These are phyloP conservation scores for Cylindrodendrum hubeiense DNA, from an alignment of 2,329 filamentous ascomycete genomes.

Conservation along the genomic window DNA sequence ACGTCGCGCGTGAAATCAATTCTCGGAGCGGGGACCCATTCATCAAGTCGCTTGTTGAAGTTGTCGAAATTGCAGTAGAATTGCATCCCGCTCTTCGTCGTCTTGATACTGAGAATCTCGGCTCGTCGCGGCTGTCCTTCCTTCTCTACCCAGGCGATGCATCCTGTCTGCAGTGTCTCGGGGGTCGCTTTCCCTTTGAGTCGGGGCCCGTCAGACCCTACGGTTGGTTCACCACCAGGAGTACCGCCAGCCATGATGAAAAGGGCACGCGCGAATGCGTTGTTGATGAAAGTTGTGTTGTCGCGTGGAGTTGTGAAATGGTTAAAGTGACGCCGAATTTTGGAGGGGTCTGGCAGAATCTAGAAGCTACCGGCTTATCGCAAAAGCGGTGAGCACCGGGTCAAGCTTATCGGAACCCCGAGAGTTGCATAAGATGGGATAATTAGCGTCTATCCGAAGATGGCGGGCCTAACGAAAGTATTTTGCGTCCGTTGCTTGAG, in stretches of 20 bases:
- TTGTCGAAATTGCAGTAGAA: conserved; percentile 99
- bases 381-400: conserved; percentile 38
- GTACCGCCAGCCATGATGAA: conserved; percentile 67
- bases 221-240: conserved; percentile 63
- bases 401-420: conserved; percentile 37
- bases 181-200: conserved; percentile 87
- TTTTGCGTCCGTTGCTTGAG: conserved; percentile 11
- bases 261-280: conserved; percentile 16
- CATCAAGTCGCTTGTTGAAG: conserved; percentile 88
- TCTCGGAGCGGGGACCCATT: conserved; percentile 88
- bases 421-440: conserved; percentile 39
- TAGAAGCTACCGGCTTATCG: conserved; percentile 38
- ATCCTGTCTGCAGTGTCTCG: conserved; percentile 77
- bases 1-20: conserved; percentile 92
- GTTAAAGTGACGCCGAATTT: conserved; percentile 25
- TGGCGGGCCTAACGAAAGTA: not conserved
- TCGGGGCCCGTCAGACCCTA: conserved; percentile 68
- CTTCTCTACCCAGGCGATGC: conserved; percentile 72
- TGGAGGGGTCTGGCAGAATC: conserved; percentile 47
- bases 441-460: conserved; percentile 27
- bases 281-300: conserved; percentile 43
- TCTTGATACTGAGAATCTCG: conserved; percentile 95
- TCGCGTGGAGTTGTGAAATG: conserved; percentile 18
- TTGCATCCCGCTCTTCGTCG: conserved; percentile 86
- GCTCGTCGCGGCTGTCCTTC: conserved; percentile 91